Evolutionary conservation across 148 eudicot species (phyloP).

Genomic region (Fagopyrum esculentum): DNA sequence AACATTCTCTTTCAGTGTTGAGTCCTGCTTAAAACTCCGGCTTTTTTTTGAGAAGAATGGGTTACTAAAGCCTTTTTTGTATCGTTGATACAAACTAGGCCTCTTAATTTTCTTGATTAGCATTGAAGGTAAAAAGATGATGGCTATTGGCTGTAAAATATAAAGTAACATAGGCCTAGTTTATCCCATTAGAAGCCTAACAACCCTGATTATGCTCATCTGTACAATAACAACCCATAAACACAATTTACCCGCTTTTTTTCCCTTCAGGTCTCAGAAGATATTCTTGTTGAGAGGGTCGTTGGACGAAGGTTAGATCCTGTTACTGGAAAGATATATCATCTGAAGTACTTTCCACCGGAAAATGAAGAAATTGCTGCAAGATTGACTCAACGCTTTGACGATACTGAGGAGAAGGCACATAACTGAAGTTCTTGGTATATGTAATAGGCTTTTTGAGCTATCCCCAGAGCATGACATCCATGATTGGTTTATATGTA

Average conservation of each 20-base stretch:
- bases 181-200: too few species aligned
- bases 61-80: too few species aligned
- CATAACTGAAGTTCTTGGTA: slow-evolving; percentile 2
- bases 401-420: slow-evolving; percentile 96
- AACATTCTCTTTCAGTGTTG: not conserved
- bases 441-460: not conserved
- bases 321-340: slow-evolving; percentile 90
- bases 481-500: slow-evolving; percentile 18
- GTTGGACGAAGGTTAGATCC: slow-evolving; percentile 97
- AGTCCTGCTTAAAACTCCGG: too few species aligned
- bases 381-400: slow-evolving; percentile 93
- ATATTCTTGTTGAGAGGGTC: slow-evolving; percentile 91
- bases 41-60: too few species aligned
- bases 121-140: too few species aligned
- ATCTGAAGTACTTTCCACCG: slow-evolving; percentile 85
- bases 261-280: slow-evolving; percentile 66
- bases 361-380: slow-evolving; percentile 94
- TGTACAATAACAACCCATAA: too few species aligned
- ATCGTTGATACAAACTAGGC: too few species aligned
- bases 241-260: too few species aligned
- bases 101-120: too few species aligned
- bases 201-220: too few species aligned
- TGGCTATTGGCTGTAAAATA: too few species aligned
- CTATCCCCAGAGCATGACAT: not conserved
- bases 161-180: too few species aligned